Conservation (phyloP, 2,329 filamentous ascomycete species). For the Hymenoscyphus linearis region DNA sequence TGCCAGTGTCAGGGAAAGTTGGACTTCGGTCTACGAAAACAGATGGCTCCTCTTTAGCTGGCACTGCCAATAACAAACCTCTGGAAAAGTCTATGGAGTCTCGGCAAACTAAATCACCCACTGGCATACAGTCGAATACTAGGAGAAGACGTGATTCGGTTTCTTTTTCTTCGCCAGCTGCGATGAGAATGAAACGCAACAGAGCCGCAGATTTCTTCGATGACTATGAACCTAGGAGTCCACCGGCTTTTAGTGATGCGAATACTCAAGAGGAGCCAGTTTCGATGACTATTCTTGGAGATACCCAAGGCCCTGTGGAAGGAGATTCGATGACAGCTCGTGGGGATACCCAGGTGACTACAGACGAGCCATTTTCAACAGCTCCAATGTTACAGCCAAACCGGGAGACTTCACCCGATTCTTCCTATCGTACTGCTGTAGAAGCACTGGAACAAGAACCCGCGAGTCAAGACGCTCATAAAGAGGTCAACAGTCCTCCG, state of each 20-base stretch:
- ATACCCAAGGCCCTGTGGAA: background rate
- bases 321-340: background rate
- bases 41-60: background rate
- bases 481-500: background rate
- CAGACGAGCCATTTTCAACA: background rate
- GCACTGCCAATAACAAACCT: background rate
- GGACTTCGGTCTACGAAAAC: background rate
- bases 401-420: background rate
- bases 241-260: background rate
- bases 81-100: background rate
- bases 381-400: background rate
- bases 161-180: background rate
- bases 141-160: background rate
- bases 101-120: background rate
- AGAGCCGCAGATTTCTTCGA: conserved; percentile 1
- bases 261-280: background rate
- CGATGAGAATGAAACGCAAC: background rate
- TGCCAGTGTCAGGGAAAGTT: background rate
- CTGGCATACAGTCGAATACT: background rate
- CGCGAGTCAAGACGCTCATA: background rate
- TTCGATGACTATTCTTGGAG: background rate
- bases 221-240: background rate
- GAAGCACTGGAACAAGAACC: background rate
- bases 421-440: background rate
- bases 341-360: background rate